These are phyloP conservation scores for Solidago caesia DNA, from an alignment of 129 eudicot genomes.

Conservation along the genomic window DNA sequence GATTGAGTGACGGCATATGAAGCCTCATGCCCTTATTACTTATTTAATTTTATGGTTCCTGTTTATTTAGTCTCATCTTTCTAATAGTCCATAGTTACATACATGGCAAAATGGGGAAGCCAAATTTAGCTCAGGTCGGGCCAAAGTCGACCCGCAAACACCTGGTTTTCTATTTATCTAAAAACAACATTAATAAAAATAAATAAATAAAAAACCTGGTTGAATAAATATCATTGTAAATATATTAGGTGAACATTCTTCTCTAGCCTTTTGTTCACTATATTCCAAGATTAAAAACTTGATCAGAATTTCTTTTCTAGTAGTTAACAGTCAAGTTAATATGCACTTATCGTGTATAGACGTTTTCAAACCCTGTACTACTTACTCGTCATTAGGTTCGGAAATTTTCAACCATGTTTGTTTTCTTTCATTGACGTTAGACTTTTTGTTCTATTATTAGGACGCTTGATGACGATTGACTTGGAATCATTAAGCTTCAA, in stretches of 20 bases:
- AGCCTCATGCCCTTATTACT: no score
- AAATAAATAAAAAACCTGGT: no score
- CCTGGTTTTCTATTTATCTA: no score
- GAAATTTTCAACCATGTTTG: conserved; percentile 5
- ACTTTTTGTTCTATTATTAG: conserved; percentile 15
- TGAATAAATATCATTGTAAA: no score
- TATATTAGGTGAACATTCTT: neutral
- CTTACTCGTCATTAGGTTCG: neutral
- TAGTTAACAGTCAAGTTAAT: neutral
- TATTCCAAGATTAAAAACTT: neutral
- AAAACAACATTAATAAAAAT: no score
- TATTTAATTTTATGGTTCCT: no score
- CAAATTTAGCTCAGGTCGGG: no score
- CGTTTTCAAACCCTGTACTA: conserved; percentile 6
- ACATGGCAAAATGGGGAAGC: no score
- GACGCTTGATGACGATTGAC: conserved; percentile 23
- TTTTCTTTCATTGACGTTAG: conserved; percentile 5
- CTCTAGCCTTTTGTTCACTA: neutral
- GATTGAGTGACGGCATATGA: no score
- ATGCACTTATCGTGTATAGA: neutral
- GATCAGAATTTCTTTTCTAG: neutral
- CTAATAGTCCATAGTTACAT: no score
- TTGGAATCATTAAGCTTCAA: conserved; percentile 28
- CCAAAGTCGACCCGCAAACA: no score
- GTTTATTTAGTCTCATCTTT: no score